These are phyloP conservation scores for Adansonia rubrostipa DNA, from an alignment of 441 rosid species.

Conservation along the genomic window DNA sequence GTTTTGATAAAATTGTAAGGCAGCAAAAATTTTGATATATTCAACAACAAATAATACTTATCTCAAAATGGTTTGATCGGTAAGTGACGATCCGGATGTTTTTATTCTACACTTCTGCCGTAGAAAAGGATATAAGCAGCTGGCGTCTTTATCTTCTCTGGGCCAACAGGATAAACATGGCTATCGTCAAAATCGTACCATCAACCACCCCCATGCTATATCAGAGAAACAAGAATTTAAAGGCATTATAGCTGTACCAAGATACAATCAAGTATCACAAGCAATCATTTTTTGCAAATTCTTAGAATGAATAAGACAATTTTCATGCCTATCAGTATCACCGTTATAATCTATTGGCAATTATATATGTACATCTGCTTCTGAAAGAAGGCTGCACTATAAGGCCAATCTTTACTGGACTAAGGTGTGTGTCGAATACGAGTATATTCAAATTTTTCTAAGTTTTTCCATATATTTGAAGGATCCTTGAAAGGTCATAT, in stretches of 20 bases:
- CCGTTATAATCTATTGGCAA: neutral
- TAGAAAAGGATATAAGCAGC: slow-evolving; percentile 97
- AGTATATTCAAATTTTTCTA: too few relatives aligned
- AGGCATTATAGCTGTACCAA: neutral
- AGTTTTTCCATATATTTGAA: too few relatives aligned
- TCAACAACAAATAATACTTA: slow-evolving; percentile 27
- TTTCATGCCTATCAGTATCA: neutral
- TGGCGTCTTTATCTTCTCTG: slow-evolving; percentile 85
- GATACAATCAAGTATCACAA: too few relatives aligned
- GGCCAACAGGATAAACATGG: slow-evolving; percentile 67
- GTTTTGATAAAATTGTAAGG: slow-evolving; percentile 19
- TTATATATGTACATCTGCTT: neutral
- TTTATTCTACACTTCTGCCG: slow-evolving; percentile 75
- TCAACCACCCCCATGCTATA: slow-evolving; percentile 84
- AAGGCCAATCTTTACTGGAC: neutral
- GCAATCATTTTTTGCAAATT: neutral
- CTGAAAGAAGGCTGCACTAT: neutral
- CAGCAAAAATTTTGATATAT: slow-evolving; percentile 29
- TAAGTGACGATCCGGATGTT: slow-evolving; percentile 23
- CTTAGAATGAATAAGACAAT: neutral
- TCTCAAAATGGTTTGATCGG: slow-evolving; percentile 24
- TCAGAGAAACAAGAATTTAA: slow-evolving; percentile 18
- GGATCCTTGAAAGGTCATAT: too few relatives aligned
- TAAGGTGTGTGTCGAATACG: too few relatives aligned
- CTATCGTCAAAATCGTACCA: slow-evolving; percentile 97